These are phyloP conservation scores for Tolypocladium endophyticum DNA, from an alignment of 2,329 filamentous ascomycete genomes.

Conservation along the genomic window DNA sequence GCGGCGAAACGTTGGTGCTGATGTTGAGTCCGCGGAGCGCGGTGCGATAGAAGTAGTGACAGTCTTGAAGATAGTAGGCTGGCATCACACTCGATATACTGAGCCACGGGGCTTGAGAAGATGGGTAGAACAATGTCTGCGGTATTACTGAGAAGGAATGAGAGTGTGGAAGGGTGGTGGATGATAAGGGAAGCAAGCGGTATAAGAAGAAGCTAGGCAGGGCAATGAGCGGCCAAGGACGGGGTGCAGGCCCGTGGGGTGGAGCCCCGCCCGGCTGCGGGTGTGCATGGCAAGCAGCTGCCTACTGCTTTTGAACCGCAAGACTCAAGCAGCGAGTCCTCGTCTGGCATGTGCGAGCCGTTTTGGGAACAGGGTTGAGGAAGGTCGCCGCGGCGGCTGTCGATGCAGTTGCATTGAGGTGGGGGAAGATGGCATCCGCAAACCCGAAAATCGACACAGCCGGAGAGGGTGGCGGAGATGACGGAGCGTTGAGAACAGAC, in stretches of 20 bases:
- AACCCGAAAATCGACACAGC: background rate
- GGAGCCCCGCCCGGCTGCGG: background rate
- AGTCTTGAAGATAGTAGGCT: conserved; percentile 73
- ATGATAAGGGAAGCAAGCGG: background rate
- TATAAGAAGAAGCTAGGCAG: background rate
- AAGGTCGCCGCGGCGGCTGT: background rate
- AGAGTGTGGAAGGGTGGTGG: background rate
- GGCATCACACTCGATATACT: conserved; percentile 53
- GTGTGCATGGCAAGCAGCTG: background rate
- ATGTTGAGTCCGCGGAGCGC: conserved; percentile 78
- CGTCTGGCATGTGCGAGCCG: background rate
- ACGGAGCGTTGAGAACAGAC: background rate
- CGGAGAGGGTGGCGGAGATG: background rate
- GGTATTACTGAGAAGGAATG: background rate
- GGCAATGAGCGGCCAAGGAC: background rate
- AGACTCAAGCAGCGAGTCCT: background rate
- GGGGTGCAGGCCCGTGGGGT: background rate
- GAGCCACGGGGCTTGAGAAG: background rate
- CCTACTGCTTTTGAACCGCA: background rate
- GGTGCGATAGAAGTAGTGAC: conserved; percentile 88
- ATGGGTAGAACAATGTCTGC: background rate
- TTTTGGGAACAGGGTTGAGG: background rate
- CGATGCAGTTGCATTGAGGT: background rate
- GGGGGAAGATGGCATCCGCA: background rate
- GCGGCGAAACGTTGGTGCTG: conserved; percentile 64